Base-by-base conservation (phyloP, 2,329 filamentous ascomycete species). In the Arthroderma sp. region DNA sequence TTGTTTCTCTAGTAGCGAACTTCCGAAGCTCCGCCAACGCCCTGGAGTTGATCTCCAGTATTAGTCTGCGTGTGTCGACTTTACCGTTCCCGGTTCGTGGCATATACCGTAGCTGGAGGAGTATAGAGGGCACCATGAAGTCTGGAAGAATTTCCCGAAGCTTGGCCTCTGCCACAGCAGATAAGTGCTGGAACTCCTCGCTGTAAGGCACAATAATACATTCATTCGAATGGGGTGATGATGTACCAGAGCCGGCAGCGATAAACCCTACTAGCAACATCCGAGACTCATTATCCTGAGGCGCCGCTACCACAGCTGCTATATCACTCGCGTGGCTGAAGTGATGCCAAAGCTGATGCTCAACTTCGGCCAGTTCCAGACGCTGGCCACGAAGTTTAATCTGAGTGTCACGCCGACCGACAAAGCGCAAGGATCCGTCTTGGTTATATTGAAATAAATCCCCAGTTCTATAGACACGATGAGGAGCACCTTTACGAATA, bases 351-450 rank as follows among this genome's bases (percentile, higher is more conserved):
- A 47, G 88, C 83, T 42, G 10, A 22, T 42, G 40, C 8, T 42
- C 40, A 61, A 94, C 89, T 64, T 94, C 86, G 0, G 80, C 83
- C 46, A 91, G 80, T 55, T 94, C 87, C 0, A 94, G 70, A 7
- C 86, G 72, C 58, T 94, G 86, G 0, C 86, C 86, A 8, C 86
- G 77, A 3, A 94, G 70, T 59, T 94, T 94, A 49, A 93, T 80
- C 60, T 94, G 88, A 2, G 41, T 47, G 40, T 60, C 58, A 39
- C 55, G 57, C 15, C 57, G 45, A 6, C 54, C 53, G 5, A 55
- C 41, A 44, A 49, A 55, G 5, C 42, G 31, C 11, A 49, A 43
- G 2, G 47, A 31, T 7, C 52, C 52, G 29, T 53, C 45, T 3
- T 43, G 27, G 28, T 53, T 44, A 29, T 53, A 54, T 30, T 45